phyloP scores from a whole-genome alignment of 2,329 filamentous ascomycete species.

The Fusarium setosum region DNA sequence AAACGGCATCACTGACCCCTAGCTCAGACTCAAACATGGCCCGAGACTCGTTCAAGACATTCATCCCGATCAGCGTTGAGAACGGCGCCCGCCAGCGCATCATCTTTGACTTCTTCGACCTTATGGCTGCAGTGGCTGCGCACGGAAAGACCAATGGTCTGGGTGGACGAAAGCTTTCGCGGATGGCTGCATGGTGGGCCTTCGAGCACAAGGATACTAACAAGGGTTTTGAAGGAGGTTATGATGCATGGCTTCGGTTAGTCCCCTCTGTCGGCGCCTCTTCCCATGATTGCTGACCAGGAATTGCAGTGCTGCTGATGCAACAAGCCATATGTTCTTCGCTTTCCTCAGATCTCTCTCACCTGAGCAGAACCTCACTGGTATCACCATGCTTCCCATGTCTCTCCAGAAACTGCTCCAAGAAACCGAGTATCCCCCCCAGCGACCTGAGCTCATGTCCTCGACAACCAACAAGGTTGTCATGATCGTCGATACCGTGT shows the following conservation, averaged over 20 bases:
- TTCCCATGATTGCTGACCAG: constrained; percentile 28
- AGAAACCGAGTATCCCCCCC: constrained; percentile 94
- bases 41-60: constrained; percentile 93
- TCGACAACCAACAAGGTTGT: constrained; percentile 87
- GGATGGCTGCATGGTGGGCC: constrained; percentile 98
- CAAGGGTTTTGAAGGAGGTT: constrained; percentile 94
- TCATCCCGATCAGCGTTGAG: constrained; percentile 93
- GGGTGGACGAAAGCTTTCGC: constrained; percentile 90
- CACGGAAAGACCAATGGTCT: constrained; percentile 94
- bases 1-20: constrained; percentile 29
- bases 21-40: constrained; percentile 86
- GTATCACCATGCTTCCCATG: constrained; percentile 87
- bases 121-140: constrained; percentile 89
- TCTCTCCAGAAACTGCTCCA: constrained; percentile 91
- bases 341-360: constrained; percentile 92
- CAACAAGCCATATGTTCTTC: constrained; percentile 97
- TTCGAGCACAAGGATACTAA: constrained; percentile 91
- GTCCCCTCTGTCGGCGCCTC: constrained; percentile 37
- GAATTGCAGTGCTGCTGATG: constrained; percentile 81
- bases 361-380: constrained; percentile 80
- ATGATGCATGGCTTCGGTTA: constrained; percentile 86
- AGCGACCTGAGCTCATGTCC: constrained; percentile 80
- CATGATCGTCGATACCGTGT: constrained; percentile 97
- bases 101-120: constrained; percentile 96
- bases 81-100: constrained; percentile 87